Base-by-base conservation (phyloP, 1,139 yeast genomes). In the Hansenula sp. region DNA sequence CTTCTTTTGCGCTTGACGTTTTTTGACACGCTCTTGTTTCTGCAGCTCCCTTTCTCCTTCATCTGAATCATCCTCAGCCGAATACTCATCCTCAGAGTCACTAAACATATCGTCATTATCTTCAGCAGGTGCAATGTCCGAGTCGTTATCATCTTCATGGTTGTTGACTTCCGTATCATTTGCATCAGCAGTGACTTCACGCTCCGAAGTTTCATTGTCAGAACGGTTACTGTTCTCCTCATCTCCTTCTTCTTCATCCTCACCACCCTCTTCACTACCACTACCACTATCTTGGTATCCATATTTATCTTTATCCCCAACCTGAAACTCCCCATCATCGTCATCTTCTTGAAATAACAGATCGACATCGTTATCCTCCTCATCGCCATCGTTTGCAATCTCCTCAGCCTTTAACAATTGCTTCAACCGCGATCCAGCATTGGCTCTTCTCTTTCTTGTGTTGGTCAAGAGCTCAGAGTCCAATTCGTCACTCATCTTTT, bases 391-490 rank as follows among this genome's bases (percentile, higher is more conserved):
- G 45, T 70, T 66, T 24, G 70, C 53, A 35, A 76, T 70, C 47
- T 68, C 68, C 57, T 90, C 96, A 35, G 86, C 75, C 48, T 81
- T 84, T 21, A 93, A 70, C 53, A 93, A 72, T 48, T 82, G 82
- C 58, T 80, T 79, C 58, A 93, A 70, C 46, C 94, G 72, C 42
- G 89, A 84, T 11, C 99, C 99, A 1, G 99, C 99, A 66, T 93
- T 93, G 41, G 89, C 66, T 43, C 99, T 79, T 51, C 90, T 74
- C 46, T 81, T 68, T 50, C 96, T 76, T 6, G 94, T 83, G 13
- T 87, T 80, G 54, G 85, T 82, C 51, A 82, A 67, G 55, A 76
- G 71, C 39, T 77, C 79, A 21, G 25, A 9, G 9, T 21, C 25
- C 25, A 21, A 9, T 24, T 65, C 68, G 25, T 24, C 41, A 11